Evolutionary conservation across 2,329 filamentous ascomycete genomes (phyloP).

Genomic region (Chaetomiaceae sp.): DNA sequence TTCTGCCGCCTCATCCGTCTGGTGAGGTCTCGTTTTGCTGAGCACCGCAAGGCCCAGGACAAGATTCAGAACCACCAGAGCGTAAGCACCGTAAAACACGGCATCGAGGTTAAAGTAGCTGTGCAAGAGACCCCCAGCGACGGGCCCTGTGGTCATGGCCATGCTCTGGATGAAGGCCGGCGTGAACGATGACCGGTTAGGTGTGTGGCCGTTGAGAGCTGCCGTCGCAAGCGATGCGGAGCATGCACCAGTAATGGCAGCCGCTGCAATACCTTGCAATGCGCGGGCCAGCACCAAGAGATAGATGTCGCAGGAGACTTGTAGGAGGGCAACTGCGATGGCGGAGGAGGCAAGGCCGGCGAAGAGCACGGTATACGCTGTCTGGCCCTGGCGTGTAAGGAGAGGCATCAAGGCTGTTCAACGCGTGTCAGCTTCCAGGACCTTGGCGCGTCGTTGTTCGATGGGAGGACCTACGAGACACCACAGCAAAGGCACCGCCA

Average conservation of each 20-base stretch:
- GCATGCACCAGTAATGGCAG: slow-evolving; percentile 17
- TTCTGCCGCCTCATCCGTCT: background rate
- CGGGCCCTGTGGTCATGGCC: slow-evolving; percentile 21
- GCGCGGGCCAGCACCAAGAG: slow-evolving; percentile 20
- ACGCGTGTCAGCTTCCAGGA: background rate
- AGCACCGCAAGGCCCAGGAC: slow-evolving; percentile 13
- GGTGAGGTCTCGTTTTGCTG: background rate
- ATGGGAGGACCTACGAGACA: slow-evolving; percentile 20
- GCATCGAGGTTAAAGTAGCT: slow-evolving; percentile 9
- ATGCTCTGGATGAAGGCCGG: slow-evolving; percentile 20
- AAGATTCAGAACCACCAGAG: slow-evolving; percentile 13
- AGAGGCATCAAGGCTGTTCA: slow-evolving; percentile 21
- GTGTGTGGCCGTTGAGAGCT: background rate
- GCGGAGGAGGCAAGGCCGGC: slow-evolving; percentile 18
- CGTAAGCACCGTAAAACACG: slow-evolving; percentile 23
- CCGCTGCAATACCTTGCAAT: slow-evolving; percentile 22
- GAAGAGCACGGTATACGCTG: slow-evolving; percentile 13
- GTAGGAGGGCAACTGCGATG: slow-evolving; percentile 18
- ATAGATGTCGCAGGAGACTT: slow-evolving; percentile 13
- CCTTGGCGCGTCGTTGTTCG: background rate
- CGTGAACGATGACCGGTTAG: slow-evolving; percentile 12
- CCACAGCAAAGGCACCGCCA: slow-evolving; percentile 23
- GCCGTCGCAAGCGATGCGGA: slow-evolving; percentile 16
- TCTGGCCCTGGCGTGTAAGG: slow-evolving; percentile 14
- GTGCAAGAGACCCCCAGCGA: slow-evolving; percentile 16